Evolutionary conservation across 768 basidiomycete species (phyloP), one percentile per base, ranked within the genome.

Genomic region (Nidularia pulvinata): DNA sequence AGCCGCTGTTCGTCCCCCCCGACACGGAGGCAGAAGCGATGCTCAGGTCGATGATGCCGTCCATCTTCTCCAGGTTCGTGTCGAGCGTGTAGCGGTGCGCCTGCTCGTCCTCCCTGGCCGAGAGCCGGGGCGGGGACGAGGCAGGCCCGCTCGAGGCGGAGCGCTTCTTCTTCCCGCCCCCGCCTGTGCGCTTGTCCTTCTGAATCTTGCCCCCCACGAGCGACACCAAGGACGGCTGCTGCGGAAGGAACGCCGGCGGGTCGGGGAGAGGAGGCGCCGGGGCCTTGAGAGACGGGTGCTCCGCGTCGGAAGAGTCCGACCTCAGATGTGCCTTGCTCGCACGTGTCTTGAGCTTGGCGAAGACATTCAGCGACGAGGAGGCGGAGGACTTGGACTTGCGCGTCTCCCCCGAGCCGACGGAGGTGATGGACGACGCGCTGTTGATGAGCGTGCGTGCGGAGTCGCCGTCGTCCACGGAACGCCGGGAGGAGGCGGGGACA

Each of bases 1-100:
- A 25, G 25, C 25, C 25, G 25, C 25, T 25, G 25, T 25, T 25
- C 25, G 25, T 25, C 2, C 25, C 25, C 25, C 25, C 25, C 25
- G 25, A 25, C 25, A 25, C 25, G 25, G 7, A 13, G 33, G 7
- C 9, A 9, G 50, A 32, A 10, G 53, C 37, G 61, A 58, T 50
- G 46, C 51, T 69, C 1, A 73, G 69, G 66, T 93, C 77, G 56
- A 96, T 73, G 63, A 97, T 93, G 6, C 89, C 95, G 37, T 90
- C 87, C 81, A 97, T 93, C 49, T 82, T 71, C 7, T 87, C 80
- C 44, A 92, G 66, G 64, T 93, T 82, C 16, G 82, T 82, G 65
- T 91, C 88, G 43, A 90, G 25, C 25, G 4, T 78, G 22, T 67
- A 71, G 54, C 82, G 70, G 19, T 72, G 69, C 34, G 65, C 66